A percentile compares a stretch with the other conserved stretches of the same genome.
Conservation (phyloP, 805 yeast species). For the Teunomyces panamensis region DNA sequence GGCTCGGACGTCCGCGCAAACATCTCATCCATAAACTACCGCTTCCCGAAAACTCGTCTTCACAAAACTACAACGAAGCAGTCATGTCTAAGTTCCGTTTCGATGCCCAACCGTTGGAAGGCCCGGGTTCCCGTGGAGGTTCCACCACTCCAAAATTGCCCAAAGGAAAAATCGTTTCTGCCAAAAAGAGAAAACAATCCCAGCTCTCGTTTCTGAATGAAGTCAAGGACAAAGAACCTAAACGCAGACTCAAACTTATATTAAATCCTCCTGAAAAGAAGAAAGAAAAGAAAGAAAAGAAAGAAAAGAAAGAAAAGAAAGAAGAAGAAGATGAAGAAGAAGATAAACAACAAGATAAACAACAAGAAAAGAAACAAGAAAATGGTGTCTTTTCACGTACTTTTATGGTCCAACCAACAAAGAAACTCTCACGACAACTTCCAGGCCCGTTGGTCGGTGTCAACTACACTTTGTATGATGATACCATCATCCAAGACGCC, state of each 20-base stretch:
- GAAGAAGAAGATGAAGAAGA: constrained; percentile 4
- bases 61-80: constrained; percentile 28
- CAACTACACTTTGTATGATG: constrained; percentile 37
- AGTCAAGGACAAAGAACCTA: neutral
- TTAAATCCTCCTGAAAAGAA: neutral
- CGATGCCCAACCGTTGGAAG: constrained; percentile 33
- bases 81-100: constrained; percentile 31
- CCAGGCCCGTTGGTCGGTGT: constrained; percentile 41
- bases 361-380: neutral
- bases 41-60: constrained; percentile 20
- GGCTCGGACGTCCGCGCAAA: constrained; percentile 37
- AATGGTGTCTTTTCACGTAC: constrained; percentile 18
- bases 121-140: constrained; percentile 42
- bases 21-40: constrained; percentile 18
- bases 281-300: neutral
- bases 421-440: constrained; percentile 29
- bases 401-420: constrained; percentile 27
- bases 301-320: too few relatives aligned
- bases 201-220: neutral
- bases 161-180: constrained; percentile 25
- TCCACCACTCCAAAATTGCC: constrained; percentile 17
- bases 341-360: neutral
- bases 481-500: constrained; percentile 22
- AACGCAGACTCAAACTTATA: neutral
- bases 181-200: constrained; percentile 21